Conservation (phyloP, 192 early-diverging fungal species). For the Umbelopsis sp. region DNA sequence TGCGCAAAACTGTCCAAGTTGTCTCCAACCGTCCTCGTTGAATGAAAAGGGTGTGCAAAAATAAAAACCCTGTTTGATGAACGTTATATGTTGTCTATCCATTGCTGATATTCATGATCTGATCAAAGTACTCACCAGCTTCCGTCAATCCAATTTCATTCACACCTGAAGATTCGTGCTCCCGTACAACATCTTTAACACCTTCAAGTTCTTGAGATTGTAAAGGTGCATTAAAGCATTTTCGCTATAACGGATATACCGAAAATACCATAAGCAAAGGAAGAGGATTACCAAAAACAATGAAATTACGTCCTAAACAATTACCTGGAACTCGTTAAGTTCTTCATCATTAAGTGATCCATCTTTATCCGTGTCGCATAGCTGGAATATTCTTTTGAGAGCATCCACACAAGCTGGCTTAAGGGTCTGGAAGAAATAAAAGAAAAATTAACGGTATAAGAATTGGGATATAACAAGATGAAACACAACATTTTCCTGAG, state of each 20-base stretch:
- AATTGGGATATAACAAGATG: neutral
- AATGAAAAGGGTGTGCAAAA: slow-evolving; percentile 94
- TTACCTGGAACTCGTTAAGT: slow-evolving; percentile 94
- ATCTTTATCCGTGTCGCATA: slow-evolving; percentile 96
- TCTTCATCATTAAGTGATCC: slow-evolving; percentile 90
- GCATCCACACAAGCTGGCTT: slow-evolving; percentile 92
- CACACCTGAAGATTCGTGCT: slow-evolving; percentile 87
- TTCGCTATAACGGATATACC: slow-evolving; percentile 52
- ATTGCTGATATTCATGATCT: neutral
- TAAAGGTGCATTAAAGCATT: slow-evolving; percentile 96
- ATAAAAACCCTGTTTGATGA: slow-evolving; percentile 73
- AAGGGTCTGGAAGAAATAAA: slow-evolving; percentile 62
- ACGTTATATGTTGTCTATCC: neutral
- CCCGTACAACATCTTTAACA: slow-evolving; percentile 93
- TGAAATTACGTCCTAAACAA: neutral
- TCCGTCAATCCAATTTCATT: slow-evolving; percentile 86
- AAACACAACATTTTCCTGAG: neutral
- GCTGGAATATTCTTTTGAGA: slow-evolving; percentile 88
- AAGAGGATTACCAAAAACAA: neutral
- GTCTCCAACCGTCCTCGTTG: slow-evolving; percentile 97
- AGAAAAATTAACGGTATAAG: too few species aligned
- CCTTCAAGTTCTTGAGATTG: slow-evolving; percentile 95
- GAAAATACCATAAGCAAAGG: neutral
- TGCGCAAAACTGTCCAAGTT: slow-evolving; percentile 95
- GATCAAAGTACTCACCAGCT: slow-evolving; percentile 46